A percentile compares a stretch with the other conserved stretches of the same genome.
phyloP scores from a whole-genome alignment of 768 basidiomycete genomes.

The Hygrophoropsis aurantiaca region DNA sequence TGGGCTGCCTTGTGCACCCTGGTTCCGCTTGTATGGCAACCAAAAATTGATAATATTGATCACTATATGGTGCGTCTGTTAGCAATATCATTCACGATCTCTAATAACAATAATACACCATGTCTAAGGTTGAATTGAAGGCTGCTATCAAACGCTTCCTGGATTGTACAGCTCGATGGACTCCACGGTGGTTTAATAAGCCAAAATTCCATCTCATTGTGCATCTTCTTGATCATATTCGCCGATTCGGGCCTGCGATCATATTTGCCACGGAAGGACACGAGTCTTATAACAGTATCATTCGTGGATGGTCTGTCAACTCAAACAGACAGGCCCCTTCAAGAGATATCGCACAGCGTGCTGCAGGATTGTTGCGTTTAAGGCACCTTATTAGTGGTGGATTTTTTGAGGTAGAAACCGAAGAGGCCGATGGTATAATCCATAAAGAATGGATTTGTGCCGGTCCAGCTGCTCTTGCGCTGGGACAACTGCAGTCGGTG shows the following conservation, averaged over 20 bases:
- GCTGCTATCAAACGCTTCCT: slow-evolving; percentile 40
- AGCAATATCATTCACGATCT: slow-evolving; percentile 1
- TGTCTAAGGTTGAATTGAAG: too few relatives aligned
- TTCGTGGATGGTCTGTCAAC: slow-evolving; percentile 31
- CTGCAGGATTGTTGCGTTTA: slow-evolving; percentile 22
- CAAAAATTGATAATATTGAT: slow-evolving; percentile 33
- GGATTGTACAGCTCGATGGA: slow-evolving; percentile 25
- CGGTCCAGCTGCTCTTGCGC: not conserved
- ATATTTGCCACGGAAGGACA: slow-evolving; percentile 44
- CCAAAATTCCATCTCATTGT: slow-evolving; percentile 43
- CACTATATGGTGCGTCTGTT: slow-evolving; percentile 30
- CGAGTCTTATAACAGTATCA: slow-evolving; percentile 40
- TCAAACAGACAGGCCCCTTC: slow-evolving; percentile 35
- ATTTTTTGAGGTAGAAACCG: slow-evolving; percentile 13
- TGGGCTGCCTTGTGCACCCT: slow-evolving; percentile 37
- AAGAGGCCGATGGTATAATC: not conserved
- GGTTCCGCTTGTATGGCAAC: slow-evolving; percentile 40
- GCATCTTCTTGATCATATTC: slow-evolving; percentile 37
- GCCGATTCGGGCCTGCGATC: slow-evolving; percentile 41
- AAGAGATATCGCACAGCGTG: slow-evolving; percentile 31
- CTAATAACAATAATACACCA: too few relatives aligned
- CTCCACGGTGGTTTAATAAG: slow-evolving; percentile 39
- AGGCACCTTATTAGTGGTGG: slow-evolving; percentile 27
- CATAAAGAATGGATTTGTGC: not conserved
- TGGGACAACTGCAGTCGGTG: too few relatives aligned